These are phyloP conservation scores for Oryza glaberrima DNA, from an alignment of 176 grass and related monocot genomes.

Conservation along the genomic window DNA sequence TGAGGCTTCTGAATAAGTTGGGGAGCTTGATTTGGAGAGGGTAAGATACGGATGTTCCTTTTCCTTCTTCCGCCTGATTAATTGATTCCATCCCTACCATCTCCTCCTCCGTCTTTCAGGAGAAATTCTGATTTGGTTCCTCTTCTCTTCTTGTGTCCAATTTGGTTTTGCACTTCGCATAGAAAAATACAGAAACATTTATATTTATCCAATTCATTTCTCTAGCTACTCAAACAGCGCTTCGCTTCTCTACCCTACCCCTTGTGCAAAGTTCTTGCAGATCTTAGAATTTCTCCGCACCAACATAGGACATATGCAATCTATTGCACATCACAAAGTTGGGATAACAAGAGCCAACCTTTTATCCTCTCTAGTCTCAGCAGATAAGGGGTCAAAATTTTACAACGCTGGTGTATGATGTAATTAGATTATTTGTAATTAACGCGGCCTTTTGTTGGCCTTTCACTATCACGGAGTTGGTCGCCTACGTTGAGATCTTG, in stretches of 20 bases:
- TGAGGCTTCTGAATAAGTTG: constrained; percentile 1
- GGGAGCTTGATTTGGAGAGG: constrained; percentile 27
- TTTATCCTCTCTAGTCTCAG: not conserved
- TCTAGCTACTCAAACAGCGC: not conserved
- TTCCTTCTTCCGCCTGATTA: not conserved
- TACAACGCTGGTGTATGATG: not conserved
- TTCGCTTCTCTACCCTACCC: not conserved
- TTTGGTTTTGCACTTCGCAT: not conserved
- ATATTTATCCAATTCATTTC: not conserved
- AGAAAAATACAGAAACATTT: not conserved
- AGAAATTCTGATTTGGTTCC: not conserved
- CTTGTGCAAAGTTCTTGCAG: not conserved
- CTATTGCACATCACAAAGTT: not conserved
- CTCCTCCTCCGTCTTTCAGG: not conserved
- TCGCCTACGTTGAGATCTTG: constrained; percentile 29
- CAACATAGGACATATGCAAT: not conserved
- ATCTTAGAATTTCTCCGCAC: not conserved
- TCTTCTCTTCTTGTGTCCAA: not conserved
- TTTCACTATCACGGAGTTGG: constrained; percentile 49
- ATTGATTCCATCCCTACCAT: not conserved
- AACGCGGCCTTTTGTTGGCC: constrained; percentile 9
- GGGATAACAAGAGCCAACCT: not conserved
- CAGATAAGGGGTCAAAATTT: constrained; percentile 13
- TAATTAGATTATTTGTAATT: not conserved
- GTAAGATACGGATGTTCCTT: constrained; percentile 29